These are phyloP conservation scores for Trebouxia sp. DNA, from an alignment of 139 green algal species.

Conservation along the genomic window DNA sequence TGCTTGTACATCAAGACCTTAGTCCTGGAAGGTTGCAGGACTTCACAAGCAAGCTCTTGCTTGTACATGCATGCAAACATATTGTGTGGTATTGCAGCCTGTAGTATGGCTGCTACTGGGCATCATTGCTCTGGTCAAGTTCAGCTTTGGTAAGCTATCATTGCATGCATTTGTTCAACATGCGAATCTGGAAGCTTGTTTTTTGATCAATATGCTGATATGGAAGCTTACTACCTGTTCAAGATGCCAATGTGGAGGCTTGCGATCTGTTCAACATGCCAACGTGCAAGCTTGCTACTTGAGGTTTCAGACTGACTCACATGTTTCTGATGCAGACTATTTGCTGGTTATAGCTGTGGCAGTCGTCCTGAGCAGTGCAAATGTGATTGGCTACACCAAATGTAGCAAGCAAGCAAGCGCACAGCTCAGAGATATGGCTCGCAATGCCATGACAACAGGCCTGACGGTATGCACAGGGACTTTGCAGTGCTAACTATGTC, in stretches of 20 bases:
- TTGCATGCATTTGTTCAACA: neutral
- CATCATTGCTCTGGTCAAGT: slow-evolving; percentile 64
- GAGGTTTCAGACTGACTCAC: neutral
- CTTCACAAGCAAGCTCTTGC: neutral
- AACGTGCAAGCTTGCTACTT: neutral
- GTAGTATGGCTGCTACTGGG: slow-evolving; percentile 65
- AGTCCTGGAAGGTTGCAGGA: neutral
- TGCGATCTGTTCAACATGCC: neutral
- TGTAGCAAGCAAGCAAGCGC: slow-evolving; percentile 75
- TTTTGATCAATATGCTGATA: no score
- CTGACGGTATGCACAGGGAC: slow-evolving; percentile 40
- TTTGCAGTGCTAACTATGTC: no score
- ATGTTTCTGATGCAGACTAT: slow-evolving; percentile 62
- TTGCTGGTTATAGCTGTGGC: slow-evolving; percentile 85
- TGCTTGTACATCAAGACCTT: neutral
- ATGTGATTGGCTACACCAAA: slow-evolving; percentile 89
- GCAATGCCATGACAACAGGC: slow-evolving; percentile 30
- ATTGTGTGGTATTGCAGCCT: slow-evolving; percentile 33
- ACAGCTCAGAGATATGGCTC: slow-evolving; percentile 38
- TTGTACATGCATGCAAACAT: neutral
- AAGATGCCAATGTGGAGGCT: neutral
- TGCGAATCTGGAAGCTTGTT: no score
- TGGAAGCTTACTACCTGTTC: no score
- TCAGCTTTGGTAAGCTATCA: slow-evolving; percentile 64
- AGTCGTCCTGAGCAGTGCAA: slow-evolving; percentile 73